Base-by-base conservation (phyloP, 768 basidiomycete genomes). In the Termitomyces sp. region DNA sequence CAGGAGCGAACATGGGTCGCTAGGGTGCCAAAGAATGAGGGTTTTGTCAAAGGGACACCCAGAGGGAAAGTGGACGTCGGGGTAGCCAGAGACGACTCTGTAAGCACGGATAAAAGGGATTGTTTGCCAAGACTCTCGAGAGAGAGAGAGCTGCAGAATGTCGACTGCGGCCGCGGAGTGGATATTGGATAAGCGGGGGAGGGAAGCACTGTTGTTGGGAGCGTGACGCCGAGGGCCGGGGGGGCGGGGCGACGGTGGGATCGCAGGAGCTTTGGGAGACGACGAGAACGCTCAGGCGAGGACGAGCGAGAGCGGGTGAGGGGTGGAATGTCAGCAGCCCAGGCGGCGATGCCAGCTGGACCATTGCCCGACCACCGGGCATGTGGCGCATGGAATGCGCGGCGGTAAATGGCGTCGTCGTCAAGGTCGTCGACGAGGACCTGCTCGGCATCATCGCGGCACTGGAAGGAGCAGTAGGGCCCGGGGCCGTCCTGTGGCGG, bases 391-490 rank as follows among this genome's bases (percentile, higher is more conserved):
- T 52, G 24, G 22, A 41, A 47, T 50, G 67, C 58, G 29, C 60
- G 50, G 59, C 69, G 64, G 56, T 67, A 62, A 36, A 70, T 56
- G 34, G 61, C 31, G 10, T 70, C 68, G 51, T 73, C 72, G 44
- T 66, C 63, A 15, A 57, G 55, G 37, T 66, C 59, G 36, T 63
- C 54, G 34, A 65, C 59, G 22, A 41, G 50, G 37, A 54, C 53
- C 22, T 49, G 37, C n/a, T 22, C 51, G 33, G 47, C 72, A 51
- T 73, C 69, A 47, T 68, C 63, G 56, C 73, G 73, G 64, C 79
- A 78, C 16, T 73, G 68, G 0, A 55, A 34, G 0, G 84, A 85
- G 72, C 87, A 88, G 70, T 85, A 88, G 4, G 75, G 72, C 7
- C 69, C 70, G 1, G 67, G 59, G 4, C 69, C 67, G 29, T 81